A percentile compares a stretch with the other conserved stretches of the same genome.
phyloP scores from a whole-genome alignment of 352 stramenopile species.

The Globisporangium abappressorium region DNA sequence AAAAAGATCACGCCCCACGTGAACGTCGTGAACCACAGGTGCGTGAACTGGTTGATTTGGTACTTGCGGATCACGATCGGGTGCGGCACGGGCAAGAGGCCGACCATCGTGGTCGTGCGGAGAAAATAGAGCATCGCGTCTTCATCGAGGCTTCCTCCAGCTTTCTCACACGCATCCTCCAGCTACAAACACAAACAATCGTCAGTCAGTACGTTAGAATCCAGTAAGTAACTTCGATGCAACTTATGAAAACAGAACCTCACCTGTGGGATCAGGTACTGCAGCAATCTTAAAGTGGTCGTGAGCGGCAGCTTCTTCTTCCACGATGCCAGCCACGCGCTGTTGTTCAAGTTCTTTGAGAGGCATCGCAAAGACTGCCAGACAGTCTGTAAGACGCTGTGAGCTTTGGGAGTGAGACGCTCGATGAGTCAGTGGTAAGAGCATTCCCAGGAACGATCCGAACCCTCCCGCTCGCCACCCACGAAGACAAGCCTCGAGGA shows the following conservation, averaged over 20 bases:
- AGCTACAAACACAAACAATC: conserved; percentile 28
- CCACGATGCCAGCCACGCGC: conserved; percentile 89
- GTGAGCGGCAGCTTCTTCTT: conserved; percentile 95
- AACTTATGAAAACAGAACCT: not conserved
- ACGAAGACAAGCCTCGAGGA: no score
- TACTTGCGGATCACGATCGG: conserved; percentile 99
- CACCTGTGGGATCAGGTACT: conserved; percentile 93
- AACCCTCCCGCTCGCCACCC: no score
- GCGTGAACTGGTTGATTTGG: conserved; percentile 98
- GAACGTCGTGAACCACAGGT: conserved; percentile 98
- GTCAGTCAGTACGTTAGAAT: not conserved
- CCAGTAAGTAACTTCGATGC: not conserved
- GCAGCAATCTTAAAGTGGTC: conserved; percentile 93
- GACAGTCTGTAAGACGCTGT: no score
- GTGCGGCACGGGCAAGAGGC: conserved; percentile 95
- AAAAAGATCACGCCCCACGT: conserved; percentile 99
- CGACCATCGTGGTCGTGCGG: conserved; percentile 97
- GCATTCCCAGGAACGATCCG: no score
- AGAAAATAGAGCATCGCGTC: conserved; percentile 96
- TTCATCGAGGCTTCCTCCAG: conserved; percentile 91
- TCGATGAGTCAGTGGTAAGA: no score
- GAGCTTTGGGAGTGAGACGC: no score
- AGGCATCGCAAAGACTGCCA: no score
- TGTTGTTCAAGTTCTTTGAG: no score
- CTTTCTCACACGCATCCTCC: conserved; percentile 71